These are phyloP conservation scores for Solanum lycopersicoides DNA, from an alignment of 257 asterid species.

Conservation along the genomic window DNA sequence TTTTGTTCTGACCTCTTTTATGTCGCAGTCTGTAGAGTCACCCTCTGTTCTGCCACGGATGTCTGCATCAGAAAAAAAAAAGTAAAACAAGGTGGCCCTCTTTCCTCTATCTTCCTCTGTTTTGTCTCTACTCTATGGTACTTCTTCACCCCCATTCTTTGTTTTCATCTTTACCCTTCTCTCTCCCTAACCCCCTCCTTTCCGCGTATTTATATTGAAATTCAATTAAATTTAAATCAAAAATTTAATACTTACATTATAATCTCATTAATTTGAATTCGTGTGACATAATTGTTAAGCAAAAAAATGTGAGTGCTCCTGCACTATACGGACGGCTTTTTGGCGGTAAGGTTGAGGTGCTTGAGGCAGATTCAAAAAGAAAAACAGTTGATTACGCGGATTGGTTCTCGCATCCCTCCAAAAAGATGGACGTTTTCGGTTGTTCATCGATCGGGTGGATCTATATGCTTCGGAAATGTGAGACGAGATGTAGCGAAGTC, in stretches of 20 bases:
- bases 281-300: not conserved
- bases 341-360: not conserved
- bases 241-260: too few species aligned
- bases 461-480: too few species aligned
- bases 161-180: not conserved
- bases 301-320: not conserved
- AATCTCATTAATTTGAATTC: not conserved
- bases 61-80: slow-evolving; percentile 38
- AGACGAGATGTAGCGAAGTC: too few species aligned
- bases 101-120: not conserved
- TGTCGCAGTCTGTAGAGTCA: slow-evolving; percentile 5
- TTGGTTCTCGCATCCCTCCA: too few species aligned
- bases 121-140: not conserved
- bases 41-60: slow-evolving; percentile 38
- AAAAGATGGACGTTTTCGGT: too few species aligned
- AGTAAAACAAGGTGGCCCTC: slow-evolving; percentile 25
- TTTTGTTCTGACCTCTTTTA: not conserved
- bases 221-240: not conserved
- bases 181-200: too few species aligned
- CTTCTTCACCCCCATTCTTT: not conserved
- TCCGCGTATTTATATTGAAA: accelerated
- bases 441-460: too few species aligned
- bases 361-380: not conserved
- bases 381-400: too few species aligned
- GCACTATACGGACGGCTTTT: not conserved